Conservation (phyloP, 805 yeast species). For the Myxozyma melibiosi region DNA sequence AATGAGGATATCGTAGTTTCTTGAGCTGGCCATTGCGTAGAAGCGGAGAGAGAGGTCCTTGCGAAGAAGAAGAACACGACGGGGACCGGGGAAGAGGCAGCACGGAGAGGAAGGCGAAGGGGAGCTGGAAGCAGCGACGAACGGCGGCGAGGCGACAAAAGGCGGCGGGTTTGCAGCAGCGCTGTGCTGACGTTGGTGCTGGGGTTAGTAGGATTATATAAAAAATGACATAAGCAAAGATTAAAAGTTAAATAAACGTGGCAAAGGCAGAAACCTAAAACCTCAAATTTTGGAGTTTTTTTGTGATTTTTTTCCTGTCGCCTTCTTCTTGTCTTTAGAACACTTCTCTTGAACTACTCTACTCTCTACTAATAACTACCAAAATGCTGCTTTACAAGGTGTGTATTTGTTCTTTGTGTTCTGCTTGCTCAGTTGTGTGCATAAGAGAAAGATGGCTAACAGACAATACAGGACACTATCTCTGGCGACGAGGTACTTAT, state of each 20-base stretch:
- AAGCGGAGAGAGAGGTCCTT: background rate
- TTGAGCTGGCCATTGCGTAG: slow-evolving; percentile 35
- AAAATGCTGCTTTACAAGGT: slow-evolving; percentile 45
- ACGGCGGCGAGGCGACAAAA: too few relatives aligned
- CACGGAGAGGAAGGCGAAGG: background rate
- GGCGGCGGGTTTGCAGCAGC: too few relatives aligned
- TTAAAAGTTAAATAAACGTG: too few relatives aligned
- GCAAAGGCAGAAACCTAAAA: too few relatives aligned
- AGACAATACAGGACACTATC: slow-evolving; percentile 64
- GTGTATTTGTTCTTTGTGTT: slow-evolving; percentile 9
- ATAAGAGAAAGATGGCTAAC: background rate
- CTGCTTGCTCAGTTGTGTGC: background rate
- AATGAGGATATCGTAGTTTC: slow-evolving; percentile 37
- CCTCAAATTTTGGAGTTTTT: too few relatives aligned
- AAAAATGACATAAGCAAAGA: too few relatives aligned
- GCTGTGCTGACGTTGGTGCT: too few relatives aligned
- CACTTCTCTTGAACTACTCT: background rate
- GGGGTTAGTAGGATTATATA: too few relatives aligned
- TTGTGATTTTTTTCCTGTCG: too few relatives aligned
- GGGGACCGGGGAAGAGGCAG: too few relatives aligned
- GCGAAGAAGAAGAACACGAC: background rate
- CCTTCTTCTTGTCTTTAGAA: background rate
- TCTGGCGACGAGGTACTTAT: slow-evolving; percentile 72
- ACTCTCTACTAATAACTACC: background rate
- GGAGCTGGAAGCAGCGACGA: too few relatives aligned